Evolutionary conservation across 306 rosid species (phyloP), one percentile per base, ranked within the genome.

Genomic region (Trichosanthes truncata): DNA sequence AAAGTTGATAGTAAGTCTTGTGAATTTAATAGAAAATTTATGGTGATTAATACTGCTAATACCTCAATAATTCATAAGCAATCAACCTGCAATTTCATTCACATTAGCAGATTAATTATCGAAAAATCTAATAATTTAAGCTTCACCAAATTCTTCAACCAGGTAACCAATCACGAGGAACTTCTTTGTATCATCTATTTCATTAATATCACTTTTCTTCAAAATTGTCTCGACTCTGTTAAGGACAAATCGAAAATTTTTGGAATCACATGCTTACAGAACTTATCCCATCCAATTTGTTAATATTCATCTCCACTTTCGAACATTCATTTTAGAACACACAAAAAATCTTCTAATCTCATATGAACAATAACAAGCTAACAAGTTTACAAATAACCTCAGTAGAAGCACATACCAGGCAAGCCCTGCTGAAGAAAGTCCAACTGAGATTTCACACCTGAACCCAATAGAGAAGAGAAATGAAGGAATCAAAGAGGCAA

Each of bases 371-470:
- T 43, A 46, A 46, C 57, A 67, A 78, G 40, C 69, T 40, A 40
- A 78, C 46, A 82, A 78, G 82, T 29, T 74, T 61, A 82, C 46
- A 71, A 49, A 72, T 18, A 41, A 74, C 29, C 46, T 80, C 78
- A 43, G 71, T 52, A 7, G 69, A 81, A 75, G 48, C 80, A 45
- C 14, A 51, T 84, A 96, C 99, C 99, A 86, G 98, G 93, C 85
- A 96, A 90, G 81, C 97, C 89, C 84, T 87, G 99, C 80, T 89
- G 94, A 60, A 96, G 93, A 89, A 89, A 90, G 82, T 96, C 99
- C 92, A 96, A 83, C 72, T 91, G 99, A 31, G 92, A 71, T 82
- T 93, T 88, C 79, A 88, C 89, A 63, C 97, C 99, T 95, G 87
- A 81, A 80, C 81, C 82, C 41, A 36, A 2, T 81, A 74, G 17